Evolutionary conservation across 805 yeast genomes (phyloP), one percentile per base, ranked within the genome.

Genomic region (Saturnispora diversa): DNA sequence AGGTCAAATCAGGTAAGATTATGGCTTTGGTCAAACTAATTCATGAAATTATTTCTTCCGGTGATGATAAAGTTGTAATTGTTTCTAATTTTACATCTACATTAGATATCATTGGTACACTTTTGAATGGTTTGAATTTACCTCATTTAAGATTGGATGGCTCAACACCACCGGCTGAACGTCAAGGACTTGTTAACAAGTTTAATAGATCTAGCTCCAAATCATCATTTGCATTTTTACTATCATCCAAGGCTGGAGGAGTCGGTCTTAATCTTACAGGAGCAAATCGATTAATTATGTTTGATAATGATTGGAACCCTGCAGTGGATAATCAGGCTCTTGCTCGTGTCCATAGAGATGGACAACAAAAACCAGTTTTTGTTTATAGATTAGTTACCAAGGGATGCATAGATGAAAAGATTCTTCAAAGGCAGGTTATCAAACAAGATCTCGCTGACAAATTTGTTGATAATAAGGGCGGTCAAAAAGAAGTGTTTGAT

Each of bases 251-350:
- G 57, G 79, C 95, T 4, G 98, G 98, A 3, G 98, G 98, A 0
- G 79, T 83, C 44, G 98, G 98, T 0, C 65, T 92, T 31, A 92
- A 92, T 53, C 64, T 92, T 25, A 72, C 84, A 25, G 98, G 97
- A 0, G 98, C 94, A 0, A 84, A 94, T 1, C 63, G 97, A 21
- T 62, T 92, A 30, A 70, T 92, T 5, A 62, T 92, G 17, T 82
- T 84, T 54, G 98, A 92, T 56, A 85, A 92, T 48, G 97, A 92
- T 54, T 92, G 98, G 98, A 92, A 92, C 48, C 98, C 98, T 0
- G 76, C 96, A 0, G 70, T 80, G 10, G 98, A 92, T 54, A 58
- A 83, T 25, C 98, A 92, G 58, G 95, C 97, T 0, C 84, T 90
- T 94, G 95, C 97, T 1, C 65, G 98, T 47, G 79, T 92, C 6